Percentiles rank a stretch among this genome's conserved stretches.
Evolutionary conservation across 148 eudicot genomes (phyloP).

Genomic region (Diospyros lotus): DNA sequence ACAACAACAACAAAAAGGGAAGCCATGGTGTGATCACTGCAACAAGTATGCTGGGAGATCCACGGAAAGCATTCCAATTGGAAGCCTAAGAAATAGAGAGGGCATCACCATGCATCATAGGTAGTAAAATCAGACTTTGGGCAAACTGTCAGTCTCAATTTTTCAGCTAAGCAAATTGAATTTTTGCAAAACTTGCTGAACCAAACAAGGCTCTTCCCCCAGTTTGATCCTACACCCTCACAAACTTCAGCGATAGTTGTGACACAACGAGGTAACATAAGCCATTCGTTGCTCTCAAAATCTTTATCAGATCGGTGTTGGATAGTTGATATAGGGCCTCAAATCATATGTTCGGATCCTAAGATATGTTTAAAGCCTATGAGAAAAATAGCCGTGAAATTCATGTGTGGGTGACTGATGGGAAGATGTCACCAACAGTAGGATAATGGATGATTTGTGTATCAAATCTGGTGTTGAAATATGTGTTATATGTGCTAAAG

Average conservation of each 20-base stretch:
- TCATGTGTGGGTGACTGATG: too few relatives aligned
- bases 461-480: too few relatives aligned
- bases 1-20: neutral
- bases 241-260: too few relatives aligned
- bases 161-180: too few relatives aligned
- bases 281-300: neutral
- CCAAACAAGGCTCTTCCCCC: too few relatives aligned
- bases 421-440: too few relatives aligned
- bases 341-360: neutral
- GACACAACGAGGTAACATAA: neutral
- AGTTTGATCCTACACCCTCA: too few relatives aligned
- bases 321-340: neutral
- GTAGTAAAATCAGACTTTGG: too few relatives aligned
- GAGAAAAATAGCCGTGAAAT: too few relatives aligned
- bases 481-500: neutral
- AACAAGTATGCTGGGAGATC: neutral
- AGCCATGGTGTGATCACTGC: slow-evolving; percentile 17
- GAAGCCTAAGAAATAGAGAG: neutral
- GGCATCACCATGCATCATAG: neutral
- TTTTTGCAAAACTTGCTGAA: too few relatives aligned
- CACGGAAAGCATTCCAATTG: neutral
- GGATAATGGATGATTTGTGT: too few relatives aligned
- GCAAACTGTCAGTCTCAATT: neutral
- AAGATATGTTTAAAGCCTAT: neutral
- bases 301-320: neutral